These are phyloP conservation scores for Amauroascus niger DNA, from an alignment of 2,329 filamentous ascomycete genomes.

Conservation along the genomic window DNA sequence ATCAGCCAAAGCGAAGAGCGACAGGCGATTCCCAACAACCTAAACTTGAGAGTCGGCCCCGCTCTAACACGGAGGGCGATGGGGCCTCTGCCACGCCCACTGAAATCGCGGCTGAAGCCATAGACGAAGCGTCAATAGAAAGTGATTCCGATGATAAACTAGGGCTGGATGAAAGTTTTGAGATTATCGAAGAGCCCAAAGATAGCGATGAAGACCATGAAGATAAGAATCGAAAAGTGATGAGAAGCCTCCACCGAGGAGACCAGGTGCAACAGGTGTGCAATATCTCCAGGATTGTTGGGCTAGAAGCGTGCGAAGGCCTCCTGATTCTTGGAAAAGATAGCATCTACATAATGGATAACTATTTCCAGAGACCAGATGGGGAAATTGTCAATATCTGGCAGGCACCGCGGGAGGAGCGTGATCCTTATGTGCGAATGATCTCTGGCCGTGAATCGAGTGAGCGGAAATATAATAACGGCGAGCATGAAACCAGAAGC, in stretches of 20 bases:
- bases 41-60: slow-evolving; percentile 34
- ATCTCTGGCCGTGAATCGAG: slow-evolving; percentile 67
- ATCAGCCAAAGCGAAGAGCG: slow-evolving; percentile 71
- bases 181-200: slow-evolving; percentile 88
- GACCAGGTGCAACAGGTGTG: slow-evolving; percentile 89
- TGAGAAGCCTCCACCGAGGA: slow-evolving; percentile 81
- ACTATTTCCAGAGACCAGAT: slow-evolving; percentile 88
- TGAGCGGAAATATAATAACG: slow-evolving; percentile 44
- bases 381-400: slow-evolving; percentile 95
- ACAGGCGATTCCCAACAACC: slow-evolving; percentile 32
- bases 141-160: slow-evolving; percentile 31
- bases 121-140: slow-evolving; percentile 25
- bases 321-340: slow-evolving; percentile 88
- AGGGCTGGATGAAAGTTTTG: slow-evolving; percentile 77
- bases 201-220: slow-evolving; percentile 79
- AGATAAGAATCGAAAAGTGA: slow-evolving; percentile 96
- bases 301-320: slow-evolving; percentile 86
- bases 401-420: slow-evolving; percentile 84
- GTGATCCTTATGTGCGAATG: slow-evolving; percentile 90
- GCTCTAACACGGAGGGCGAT: slow-evolving; percentile 30
- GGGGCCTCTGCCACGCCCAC: slow-evolving; percentile 36
- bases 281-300: slow-evolving; percentile 90
- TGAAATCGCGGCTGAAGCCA: slow-evolving; percentile 25
- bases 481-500: slow-evolving; percentile 71
- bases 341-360: slow-evolving; percentile 87